These are phyloP conservation scores for Carpinus fangiana DNA, from an alignment of 306 rosid genomes.

Conservation along the genomic window DNA sequence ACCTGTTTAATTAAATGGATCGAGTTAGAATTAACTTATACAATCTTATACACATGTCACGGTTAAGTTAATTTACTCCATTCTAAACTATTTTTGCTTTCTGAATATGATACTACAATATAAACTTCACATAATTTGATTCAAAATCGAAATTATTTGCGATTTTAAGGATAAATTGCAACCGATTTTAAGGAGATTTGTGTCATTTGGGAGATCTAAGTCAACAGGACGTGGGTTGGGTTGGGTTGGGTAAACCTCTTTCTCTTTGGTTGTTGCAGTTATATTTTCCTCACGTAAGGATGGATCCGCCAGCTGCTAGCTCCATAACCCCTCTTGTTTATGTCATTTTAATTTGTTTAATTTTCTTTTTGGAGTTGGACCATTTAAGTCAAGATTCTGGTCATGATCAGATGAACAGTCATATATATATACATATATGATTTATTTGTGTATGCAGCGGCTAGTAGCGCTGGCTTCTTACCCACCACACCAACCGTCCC, in stretches of 20 bases:
- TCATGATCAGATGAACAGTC: neutral
- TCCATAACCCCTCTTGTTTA: conserved; percentile 2
- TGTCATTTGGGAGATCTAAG: conserved; percentile 5
- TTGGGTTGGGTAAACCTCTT: conserved; percentile 61
- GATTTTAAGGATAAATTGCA: neutral
- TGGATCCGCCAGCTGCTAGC: conserved; percentile 27
- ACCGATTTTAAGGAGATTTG: neutral
- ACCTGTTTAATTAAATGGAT: no score
- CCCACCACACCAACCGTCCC: conserved; percentile 54
- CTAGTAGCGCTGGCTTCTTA: conserved; percentile 35
- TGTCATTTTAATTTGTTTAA: neutral
- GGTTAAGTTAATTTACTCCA: no score
- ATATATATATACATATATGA: neutral
- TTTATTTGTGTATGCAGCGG: conserved; percentile 24
- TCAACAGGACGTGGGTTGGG: conserved; percentile 9
- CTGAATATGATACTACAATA: no score
- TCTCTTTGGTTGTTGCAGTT: conserved; percentile 33
- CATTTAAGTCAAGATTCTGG: neutral
- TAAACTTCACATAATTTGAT: neutral
- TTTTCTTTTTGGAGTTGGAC: neutral
- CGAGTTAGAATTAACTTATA: no score
- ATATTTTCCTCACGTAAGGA: conserved; percentile 31
- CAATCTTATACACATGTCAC: no score
- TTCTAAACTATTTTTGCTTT: no score
- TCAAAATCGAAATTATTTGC: neutral